Evolutionary conservation across 768 basidiomycete species (phyloP).

Genomic region (Leccinum ochraceum): DNA sequence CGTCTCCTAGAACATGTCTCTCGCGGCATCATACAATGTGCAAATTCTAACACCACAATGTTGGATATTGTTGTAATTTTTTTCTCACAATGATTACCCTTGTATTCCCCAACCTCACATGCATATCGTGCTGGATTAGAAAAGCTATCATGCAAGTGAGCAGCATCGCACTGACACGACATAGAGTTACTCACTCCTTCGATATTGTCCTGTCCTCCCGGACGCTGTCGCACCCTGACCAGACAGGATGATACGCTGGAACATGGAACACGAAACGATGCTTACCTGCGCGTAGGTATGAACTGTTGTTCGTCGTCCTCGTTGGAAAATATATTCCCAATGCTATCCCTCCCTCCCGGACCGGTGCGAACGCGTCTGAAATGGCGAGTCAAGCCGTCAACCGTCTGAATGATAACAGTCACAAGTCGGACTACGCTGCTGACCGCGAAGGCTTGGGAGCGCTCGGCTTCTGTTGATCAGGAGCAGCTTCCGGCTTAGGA

Average conservation of each 20-base stretch:
- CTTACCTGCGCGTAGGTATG: constrained; percentile 69
- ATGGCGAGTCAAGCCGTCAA: constrained; percentile 13
- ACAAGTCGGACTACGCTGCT: constrained; percentile 30
- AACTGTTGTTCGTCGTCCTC: constrained; percentile 48
- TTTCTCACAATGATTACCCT: background rate
- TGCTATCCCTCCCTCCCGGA: constrained; percentile 32
- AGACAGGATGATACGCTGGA: background rate
- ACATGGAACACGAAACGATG: background rate
- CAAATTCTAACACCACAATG: background rate
- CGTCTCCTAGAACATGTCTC: background rate
- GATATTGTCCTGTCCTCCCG: constrained; percentile 67
- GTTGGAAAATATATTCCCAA: constrained; percentile 46
- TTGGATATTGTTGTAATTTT: background rate
- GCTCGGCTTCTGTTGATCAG: constrained; percentile 1
- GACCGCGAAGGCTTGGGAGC: constrained; percentile 51
- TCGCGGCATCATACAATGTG: background rate
- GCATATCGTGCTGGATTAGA: constrained; percentile 12
- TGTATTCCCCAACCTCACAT: constrained; percentile 1
- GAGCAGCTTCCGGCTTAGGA: constrained; percentile 43
- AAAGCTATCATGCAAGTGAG: constrained; percentile 28
- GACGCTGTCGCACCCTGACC: constrained; percentile 62
- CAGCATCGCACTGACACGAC: constrained; percentile 1
- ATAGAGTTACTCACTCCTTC: constrained; percentile 33
- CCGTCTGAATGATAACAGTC: background rate
- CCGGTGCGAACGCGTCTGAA: constrained; percentile 35